Evolutionary conservation across 129 eudicot species (phyloP), one percentile per base, ranked within the genome.

Genomic region (Artemisia annua): DNA sequence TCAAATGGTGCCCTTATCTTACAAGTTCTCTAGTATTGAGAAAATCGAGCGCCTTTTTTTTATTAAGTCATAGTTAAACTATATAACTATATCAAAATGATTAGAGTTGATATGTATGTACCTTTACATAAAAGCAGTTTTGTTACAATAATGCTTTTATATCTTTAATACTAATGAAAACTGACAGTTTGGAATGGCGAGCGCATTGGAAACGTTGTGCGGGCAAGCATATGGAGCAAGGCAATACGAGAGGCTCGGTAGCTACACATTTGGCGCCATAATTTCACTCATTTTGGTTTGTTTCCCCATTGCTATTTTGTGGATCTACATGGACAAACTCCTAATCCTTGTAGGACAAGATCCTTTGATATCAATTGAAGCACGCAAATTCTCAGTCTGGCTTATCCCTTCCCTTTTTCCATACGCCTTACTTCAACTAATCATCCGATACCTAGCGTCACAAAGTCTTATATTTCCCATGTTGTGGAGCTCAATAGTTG

Each of bases 381-480:
- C 92, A 50, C 84, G 92, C 11, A 77, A 52, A 35, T 89, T 69
- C 50, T 71, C 89, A 7, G 68, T 77, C 3, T 83, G 84, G 83
- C 85, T 83, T 7, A 77, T 89, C 19, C 85, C 89, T 3, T 1
- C 82, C 7, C 60, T 77, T 10, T 81, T 78, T 63, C 82, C 85
- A 4, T 70, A 76, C 14, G 80, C 92, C 11, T 67, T 83, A 61
- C 84, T 82, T 32, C 84, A 87, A 69, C 49, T 75, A 18, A 63
- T 87, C 48, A 73, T n/a, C 14, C 84, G 92, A 14, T 84, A 84
- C 80, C 79, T 87, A 59, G 81, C 69, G 48, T 60, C 92, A 8
- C 92, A 87, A 68, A 84, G 87, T 57, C 59, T 87, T 70, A 66
- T 82, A 22, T 44, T 84, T 11, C 89, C 92, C 9, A 84, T 87